Conservation (phyloP, 2,329 filamentous ascomycete genomes). For the Fusarium newnesense region DNA sequence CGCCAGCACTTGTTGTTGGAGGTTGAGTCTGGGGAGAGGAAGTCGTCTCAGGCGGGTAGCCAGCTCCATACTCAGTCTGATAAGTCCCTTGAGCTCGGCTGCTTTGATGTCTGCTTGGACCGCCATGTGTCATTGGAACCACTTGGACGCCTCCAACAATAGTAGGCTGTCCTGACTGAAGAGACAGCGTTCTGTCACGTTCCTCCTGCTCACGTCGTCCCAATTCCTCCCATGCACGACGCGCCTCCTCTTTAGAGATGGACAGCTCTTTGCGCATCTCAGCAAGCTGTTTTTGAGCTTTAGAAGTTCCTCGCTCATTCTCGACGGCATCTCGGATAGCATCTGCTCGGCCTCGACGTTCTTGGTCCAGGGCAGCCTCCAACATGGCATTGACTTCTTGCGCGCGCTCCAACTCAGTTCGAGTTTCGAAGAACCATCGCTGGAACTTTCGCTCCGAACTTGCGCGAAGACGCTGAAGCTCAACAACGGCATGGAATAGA, state of each 20-base stretch:
- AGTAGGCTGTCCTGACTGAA: conserved; percentile 88
- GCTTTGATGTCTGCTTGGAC: conserved; percentile 65
- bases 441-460: conserved; percentile 98
- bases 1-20: conserved; percentile 43
- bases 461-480: conserved; percentile 90
- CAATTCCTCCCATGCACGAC: conserved; percentile 96
- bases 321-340: conserved; percentile 73
- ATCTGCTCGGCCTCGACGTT: conserved; percentile 76
- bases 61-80: conserved; percentile 45
- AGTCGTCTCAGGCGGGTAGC: conserved; percentile 52
- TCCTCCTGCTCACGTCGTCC: conserved; percentile 94
- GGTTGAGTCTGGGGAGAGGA: conserved; percentile 56
- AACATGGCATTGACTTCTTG: conserved; percentile 85
- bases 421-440: conserved; percentile 97
- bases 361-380: conserved; percentile 78
- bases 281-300: conserved; percentile 79
- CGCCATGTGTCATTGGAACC: conserved; percentile 85
- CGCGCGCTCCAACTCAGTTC: conserved; percentile 84
- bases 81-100: conserved; percentile 51
- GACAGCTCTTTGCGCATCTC: conserved; percentile 94
- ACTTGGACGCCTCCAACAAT: conserved; percentile 94
- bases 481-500: conserved; percentile 96
- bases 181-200: conserved; percentile 83
- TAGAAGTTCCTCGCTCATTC: conserved; percentile 76
- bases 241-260: conserved; percentile 95